Percentiles rank a stretch among this genome's conserved stretches.
These are phyloP conservation scores for Termitomyces sp. DNA, from an alignment of 768 basidiomycete genomes.

Conservation along the genomic window DNA sequence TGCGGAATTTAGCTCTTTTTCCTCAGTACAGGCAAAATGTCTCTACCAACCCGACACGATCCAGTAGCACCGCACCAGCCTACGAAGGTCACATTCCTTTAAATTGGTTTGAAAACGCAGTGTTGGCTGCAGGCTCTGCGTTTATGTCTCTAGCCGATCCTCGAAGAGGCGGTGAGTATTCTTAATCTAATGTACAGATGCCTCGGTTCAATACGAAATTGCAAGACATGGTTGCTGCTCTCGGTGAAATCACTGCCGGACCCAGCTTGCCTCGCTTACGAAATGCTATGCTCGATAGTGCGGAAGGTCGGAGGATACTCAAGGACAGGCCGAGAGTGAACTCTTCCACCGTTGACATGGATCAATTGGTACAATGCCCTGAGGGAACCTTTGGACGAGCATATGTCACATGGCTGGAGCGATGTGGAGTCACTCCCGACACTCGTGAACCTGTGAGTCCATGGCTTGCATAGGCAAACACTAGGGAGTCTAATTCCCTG, in stretches of 20 bases:
- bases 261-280: slow-evolving; percentile 73
- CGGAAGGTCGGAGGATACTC: slow-evolving; percentile 83
- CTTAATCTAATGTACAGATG: not conserved
- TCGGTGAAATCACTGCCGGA: slow-evolving; percentile 91
- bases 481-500: slow-evolving; percentile 8
- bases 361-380: slow-evolving; percentile 59
- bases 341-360: slow-evolving; percentile 71
- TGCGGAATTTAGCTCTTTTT: not conserved
- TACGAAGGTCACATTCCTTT: slow-evolving; percentile 85
- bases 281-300: slow-evolving; percentile 71
- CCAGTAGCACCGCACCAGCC: slow-evolving; percentile 40
- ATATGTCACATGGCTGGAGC: slow-evolving; percentile 87
- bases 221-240: slow-evolving; percentile 90
- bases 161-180: slow-evolving; percentile 71
- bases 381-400: slow-evolving; percentile 84
- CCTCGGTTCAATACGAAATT: not conserved
- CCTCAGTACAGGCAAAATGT: not conserved
- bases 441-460: slow-evolving; percentile 79
- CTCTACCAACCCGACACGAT: slow-evolving; percentile 11
- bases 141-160: slow-evolving; percentile 81
- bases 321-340: slow-evolving; percentile 83
- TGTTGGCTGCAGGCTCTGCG: slow-evolving; percentile 85
- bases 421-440: slow-evolving; percentile 89
- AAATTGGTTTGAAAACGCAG: slow-evolving; percentile 76
- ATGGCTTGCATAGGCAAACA: not conserved